A percentile compares a stretch with the other conserved stretches of the same genome.
Conservation (phyloP, 768 basidiomycete species). For the Cystofilobasidium capitatum region DNA sequence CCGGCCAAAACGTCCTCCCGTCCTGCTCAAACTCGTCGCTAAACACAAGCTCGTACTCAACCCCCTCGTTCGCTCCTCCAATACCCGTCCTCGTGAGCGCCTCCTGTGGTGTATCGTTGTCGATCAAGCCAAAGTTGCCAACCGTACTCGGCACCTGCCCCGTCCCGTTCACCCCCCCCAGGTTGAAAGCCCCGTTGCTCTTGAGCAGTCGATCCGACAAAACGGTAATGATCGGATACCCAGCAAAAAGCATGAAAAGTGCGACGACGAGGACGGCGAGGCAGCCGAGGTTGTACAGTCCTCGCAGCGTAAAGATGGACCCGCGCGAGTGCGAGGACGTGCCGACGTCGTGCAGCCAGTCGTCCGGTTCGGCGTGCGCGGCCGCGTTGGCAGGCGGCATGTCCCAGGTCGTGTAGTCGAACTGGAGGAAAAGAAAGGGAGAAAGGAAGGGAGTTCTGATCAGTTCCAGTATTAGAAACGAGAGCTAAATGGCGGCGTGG, state of each 20-base stretch:
- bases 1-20: slow-evolving; percentile 45
- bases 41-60: slow-evolving; percentile 72
- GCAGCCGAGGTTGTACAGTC: slow-evolving; percentile 63
- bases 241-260: slow-evolving; percentile 50
- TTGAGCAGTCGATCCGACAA: slow-evolving; percentile 36
- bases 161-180: slow-evolving; percentile 77
- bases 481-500: not conserved
- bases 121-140: slow-evolving; percentile 54
- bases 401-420: slow-evolving; percentile 11
- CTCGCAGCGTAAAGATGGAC: slow-evolving; percentile 58
- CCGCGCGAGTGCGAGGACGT: slow-evolving; percentile 40
- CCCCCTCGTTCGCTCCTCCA: slow-evolving; percentile 50
- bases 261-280: slow-evolving; percentile 51
- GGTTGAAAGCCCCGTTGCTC: slow-evolving; percentile 55
- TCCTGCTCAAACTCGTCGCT: slow-evolving; percentile 74
- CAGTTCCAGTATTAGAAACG: not conserved
- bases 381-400: not conserved
- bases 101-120: slow-evolving; percentile 55
- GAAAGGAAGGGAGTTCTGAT: not conserved
- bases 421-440: not conserved
- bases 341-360: slow-evolving; percentile 35
- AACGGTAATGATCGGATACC: slow-evolving; percentile 70
- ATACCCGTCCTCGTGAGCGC: slow-evolving; percentile 41
- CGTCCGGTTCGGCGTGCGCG: slow-evolving; percentile 33
- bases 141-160: slow-evolving; percentile 72